Base-by-base conservation (phyloP, 2,329 filamentous ascomycete genomes). In the Colletotrichum salicis region DNA sequence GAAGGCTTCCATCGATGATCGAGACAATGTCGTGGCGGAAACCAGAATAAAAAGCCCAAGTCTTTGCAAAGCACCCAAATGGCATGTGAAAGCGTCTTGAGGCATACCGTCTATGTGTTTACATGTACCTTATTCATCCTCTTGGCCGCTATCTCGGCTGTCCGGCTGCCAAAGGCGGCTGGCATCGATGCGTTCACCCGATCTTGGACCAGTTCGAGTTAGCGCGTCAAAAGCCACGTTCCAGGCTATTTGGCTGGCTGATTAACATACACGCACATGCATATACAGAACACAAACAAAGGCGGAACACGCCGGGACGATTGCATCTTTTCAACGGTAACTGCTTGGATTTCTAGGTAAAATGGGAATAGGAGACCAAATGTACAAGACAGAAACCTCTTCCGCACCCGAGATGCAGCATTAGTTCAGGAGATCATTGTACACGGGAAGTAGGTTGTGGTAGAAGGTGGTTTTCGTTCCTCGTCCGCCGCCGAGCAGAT, bases 361-460 rank as follows among this genome's bases (percentile, higher is more conserved):
- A 69, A 71, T 59, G 63, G 61, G 51, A 74, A 71, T 76, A 75
- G 60, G 59, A 71, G 76, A 75, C 73, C 76, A 77, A 71, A 76
- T 77, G 74, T 76, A 77, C 79, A 79, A 77, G 75, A 76, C 73
- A 74, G 71, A 75, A 75, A 75, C 72, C 70, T 75, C 75, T 76
- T 76, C 74, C 76, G 70, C 76, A 76, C 74, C 75, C 64, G 75
- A 78, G 79, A 80, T 76, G 77, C 77, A 81, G 78, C 77, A 82
- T 81, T 83, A 82, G 79, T 80, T 48, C 79, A 82, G 79, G 74
- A 75, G 77, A 78, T 82, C 82, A 81, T 83, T 83, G 82, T 83
- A 83, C 82, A 83, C 74, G 77, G 80, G 79, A 78, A 77, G 76
- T 76, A 74, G 72, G 72, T 77, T 76, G 76, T 78, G 77, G 76